Evolutionary conservation across 169 alveolate species (phyloP).

Genomic region (Besnoitia besnoiti): DNA sequence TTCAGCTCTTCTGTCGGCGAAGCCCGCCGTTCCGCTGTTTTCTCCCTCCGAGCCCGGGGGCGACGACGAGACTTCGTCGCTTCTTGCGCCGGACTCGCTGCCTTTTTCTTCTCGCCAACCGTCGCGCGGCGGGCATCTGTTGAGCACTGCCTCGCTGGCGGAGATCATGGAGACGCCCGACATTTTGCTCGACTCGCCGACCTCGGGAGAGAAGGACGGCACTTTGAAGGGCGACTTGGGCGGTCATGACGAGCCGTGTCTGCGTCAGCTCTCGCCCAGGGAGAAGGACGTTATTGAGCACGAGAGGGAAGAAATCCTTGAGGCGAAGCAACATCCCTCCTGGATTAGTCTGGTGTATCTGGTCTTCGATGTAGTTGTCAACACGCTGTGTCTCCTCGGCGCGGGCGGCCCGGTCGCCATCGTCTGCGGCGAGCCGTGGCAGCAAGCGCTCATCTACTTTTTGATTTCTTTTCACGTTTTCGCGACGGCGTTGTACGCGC

Average conservation of each 20-base stretch:
- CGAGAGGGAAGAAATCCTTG: not conserved
- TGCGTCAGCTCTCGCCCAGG: not conserved
- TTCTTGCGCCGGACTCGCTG: not conserved
- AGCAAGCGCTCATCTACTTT: constrained; percentile 48
- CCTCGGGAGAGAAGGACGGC: not conserved
- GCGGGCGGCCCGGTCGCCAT: constrained; percentile 65
- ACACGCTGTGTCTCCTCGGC: constrained; percentile 13
- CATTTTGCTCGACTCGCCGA: not conserved
- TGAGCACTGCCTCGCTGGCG: not conserved
- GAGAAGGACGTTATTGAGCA: not conserved
- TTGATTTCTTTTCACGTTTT: constrained; percentile 52
- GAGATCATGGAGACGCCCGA: constrained; percentile 22
- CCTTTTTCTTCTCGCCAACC: not conserved
- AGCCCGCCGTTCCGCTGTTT: not conserved
- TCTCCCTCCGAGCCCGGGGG: not conserved
- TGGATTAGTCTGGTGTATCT: constrained; percentile 35
- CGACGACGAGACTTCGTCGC: constrained; percentile 2
- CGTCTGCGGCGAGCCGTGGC: constrained; percentile 50
- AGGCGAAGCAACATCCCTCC: not conserved
- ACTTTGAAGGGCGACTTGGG: not conserved
- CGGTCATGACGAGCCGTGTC: not conserved
- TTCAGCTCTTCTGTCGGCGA: not conserved
- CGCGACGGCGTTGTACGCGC: constrained; percentile 54
- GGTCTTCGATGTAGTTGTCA: constrained; percentile 5
- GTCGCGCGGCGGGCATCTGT: not conserved